Base-by-base conservation (phyloP, 805 yeast genomes). In the Teunomyces barrocoloradensis region DNA sequence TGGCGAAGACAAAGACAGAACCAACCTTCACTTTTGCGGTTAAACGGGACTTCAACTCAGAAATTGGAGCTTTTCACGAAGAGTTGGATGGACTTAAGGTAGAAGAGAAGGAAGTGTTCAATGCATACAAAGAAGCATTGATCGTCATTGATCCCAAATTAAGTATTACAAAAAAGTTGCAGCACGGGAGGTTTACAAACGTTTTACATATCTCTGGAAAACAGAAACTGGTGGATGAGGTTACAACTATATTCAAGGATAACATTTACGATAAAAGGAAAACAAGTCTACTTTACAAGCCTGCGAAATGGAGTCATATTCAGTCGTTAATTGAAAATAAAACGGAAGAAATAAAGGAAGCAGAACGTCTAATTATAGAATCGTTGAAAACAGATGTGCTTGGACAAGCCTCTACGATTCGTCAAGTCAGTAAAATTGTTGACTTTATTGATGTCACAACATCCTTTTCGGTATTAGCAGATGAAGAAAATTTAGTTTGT, bases 391-490 rank as follows among this genome's bases (percentile, higher is more conserved):
- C 50, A 2, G 64, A 70, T 35, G 78, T 85, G 1, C 60, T 87
- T 1, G 62, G 61, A 0, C 58, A 68, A 33, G 70, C 80, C 20
- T 54, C 71, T 0, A 66, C 69, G 2, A 68, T 89, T 2, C 70
- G 95, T 35, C 55, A 63, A 33, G 67, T 79, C 46, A 68, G 87
- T 44, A 60, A 73, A 45, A 55, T 73, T 35, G 64, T 84, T 23
- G 96, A 89, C 51, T 76, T 77, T 43, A 56, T 91, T 5, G 99
- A 92, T 63, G 81, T 85, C 0, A 69, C 87, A 1, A 67, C 82
- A 10, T 84, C 96, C 0, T 87, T 94, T 65, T 84, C 96, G 0
- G 63, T 68, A 0, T 65, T 91, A 12, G 85, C 97, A 0, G 61
- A 65, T n/a, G 96, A 89, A 54, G 79, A 78, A 50, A 69, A 78